Percentiles rank a stretch among this genome's conserved stretches.
These are phyloP conservation scores for Nitzschia sp. DNA, from an alignment of 108 stramenopile species.

Conservation along the genomic window DNA sequence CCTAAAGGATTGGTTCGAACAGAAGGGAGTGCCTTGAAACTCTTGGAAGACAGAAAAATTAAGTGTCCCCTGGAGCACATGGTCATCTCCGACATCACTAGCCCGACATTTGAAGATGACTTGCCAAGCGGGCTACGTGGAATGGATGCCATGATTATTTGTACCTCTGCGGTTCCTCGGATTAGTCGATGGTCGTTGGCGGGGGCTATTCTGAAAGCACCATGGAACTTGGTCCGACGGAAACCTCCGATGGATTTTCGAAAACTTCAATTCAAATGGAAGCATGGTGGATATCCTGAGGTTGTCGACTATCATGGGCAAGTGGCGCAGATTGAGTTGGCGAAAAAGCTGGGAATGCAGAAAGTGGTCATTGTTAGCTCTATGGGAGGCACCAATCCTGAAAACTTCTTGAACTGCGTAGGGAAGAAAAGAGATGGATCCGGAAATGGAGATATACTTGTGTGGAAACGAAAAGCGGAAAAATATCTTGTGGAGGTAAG, in stretches of 20 bases:
- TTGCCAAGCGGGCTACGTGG: conserved; percentile 41
- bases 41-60: conserved; percentile 37
- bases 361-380: conserved; percentile 69
- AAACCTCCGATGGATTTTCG: conserved; percentile 62
- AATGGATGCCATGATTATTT: conserved; percentile 67
- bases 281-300: conserved; percentile 67
- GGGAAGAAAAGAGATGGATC: conserved; percentile 49
- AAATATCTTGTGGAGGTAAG: conserved; percentile 61
- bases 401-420: conserved; percentile 86
- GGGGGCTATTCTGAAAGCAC: conserved; percentile 48
- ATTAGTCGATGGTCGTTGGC: conserved; percentile 50
- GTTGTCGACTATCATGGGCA: conserved; percentile 75
- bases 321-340: conserved; percentile 81
- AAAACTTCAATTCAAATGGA: conserved; percentile 58
- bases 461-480: conserved; percentile 93
- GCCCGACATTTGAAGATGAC: conserved; percentile 32
- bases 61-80: conserved; percentile 57
- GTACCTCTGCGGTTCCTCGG: conserved; percentile 68
- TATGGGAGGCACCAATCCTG: conserved; percentile 91
- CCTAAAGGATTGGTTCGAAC: conserved; percentile 58
- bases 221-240: conserved; percentile 47
- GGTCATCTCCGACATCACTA: conserved; percentile 60
- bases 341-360: conserved; percentile 77
- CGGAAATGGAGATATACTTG: conserved; percentile 84
- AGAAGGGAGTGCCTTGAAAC: conserved; percentile 49